A percentile compares a stretch with the other conserved stretches of the same genome.
phyloP scores from a whole-genome alignment of 176 grass and related monocot species.

The Aechmea fasciata region DNA sequence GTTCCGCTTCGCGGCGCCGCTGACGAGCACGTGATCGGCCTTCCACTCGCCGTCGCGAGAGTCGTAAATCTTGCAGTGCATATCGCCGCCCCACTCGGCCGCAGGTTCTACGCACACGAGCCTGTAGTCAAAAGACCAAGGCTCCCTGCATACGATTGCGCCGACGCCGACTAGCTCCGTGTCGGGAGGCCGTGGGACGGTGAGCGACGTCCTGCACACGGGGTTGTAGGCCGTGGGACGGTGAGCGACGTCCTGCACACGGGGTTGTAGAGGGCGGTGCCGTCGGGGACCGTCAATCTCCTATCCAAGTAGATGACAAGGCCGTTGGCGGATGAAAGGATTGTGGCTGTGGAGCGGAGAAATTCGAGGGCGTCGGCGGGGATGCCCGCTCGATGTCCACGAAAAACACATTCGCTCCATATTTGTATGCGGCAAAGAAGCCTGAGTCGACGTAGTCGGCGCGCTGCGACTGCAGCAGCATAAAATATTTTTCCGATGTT shows the following conservation, averaged over 20 bases:
- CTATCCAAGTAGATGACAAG: neutral
- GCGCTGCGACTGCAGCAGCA: too few species aligned
- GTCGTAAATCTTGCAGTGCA: neutral
- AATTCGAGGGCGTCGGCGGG: neutral
- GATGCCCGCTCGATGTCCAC: neutral
- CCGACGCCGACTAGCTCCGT: neutral
- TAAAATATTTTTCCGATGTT: too few species aligned
- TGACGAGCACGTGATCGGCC: neutral
- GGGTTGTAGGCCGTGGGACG: neutral
- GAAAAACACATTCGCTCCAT: neutral
- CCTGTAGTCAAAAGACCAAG: neutral
- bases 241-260: neutral
- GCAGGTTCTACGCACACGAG: neutral
- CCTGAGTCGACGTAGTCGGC: neutral
- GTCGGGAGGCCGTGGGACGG: neutral
- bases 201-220: neutral
- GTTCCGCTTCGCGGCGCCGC: neutral
- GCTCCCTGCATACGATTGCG: too few species aligned
- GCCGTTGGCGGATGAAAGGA: neutral
- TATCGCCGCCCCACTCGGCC: neutral
- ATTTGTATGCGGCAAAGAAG: neutral
- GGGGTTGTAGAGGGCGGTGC: neutral
- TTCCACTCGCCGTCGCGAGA: neutral
- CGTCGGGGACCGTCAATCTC: neutral
- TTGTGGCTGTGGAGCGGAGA: neutral